Percentiles rank a stretch among this genome's conserved stretches.
Evolutionary conservation across 768 basidiomycete genomes (phyloP).

Genomic region (Russula dissimulans): DNA sequence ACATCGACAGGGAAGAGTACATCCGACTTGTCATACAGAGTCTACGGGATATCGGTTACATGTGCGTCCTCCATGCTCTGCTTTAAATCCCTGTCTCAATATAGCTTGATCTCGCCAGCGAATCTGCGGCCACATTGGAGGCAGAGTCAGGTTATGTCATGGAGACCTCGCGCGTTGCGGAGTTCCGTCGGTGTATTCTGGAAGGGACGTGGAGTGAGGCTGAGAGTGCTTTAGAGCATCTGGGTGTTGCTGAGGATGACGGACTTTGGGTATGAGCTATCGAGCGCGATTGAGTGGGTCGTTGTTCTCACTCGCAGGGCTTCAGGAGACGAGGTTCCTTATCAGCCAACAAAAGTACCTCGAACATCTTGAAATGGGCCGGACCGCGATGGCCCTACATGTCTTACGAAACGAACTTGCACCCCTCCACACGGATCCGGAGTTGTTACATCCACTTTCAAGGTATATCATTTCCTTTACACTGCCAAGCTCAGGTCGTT

Average conservation of each 20-base stretch:
- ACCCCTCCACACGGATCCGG: conserved; percentile 67
- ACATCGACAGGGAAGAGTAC: conserved; percentile 82
- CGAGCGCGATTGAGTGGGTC: neutral
- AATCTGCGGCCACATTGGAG: conserved; percentile 82
- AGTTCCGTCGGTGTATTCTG: conserved; percentile 73
- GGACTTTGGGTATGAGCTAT: conserved; percentile 50
- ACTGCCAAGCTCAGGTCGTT: neutral
- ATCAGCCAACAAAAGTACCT: conserved; percentile 95
- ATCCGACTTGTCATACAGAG: conserved; percentile 84
- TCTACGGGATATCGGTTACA: conserved; percentile 74
- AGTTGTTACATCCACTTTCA: conserved; percentile 78
- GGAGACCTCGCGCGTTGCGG: conserved; percentile 66
- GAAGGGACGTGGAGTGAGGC: conserved; percentile 77
- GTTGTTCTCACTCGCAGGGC: conserved; percentile 1
- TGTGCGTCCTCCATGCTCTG: conserved; percentile 27
- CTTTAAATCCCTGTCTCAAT: neutral
- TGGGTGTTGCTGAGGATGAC: conserved; percentile 64
- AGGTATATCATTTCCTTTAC: conserved; percentile 43
- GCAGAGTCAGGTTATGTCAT: conserved; percentile 87
- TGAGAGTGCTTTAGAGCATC: conserved; percentile 52
- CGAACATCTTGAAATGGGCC: conserved; percentile 76
- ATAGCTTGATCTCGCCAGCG: conserved; percentile 38
- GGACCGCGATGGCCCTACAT: conserved; percentile 72
- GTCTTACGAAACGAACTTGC: conserved; percentile 86
- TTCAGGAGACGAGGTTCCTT: conserved; percentile 72